Base-by-base conservation (phyloP, 352 stramenopile species). In the Pythium folliculosum region DNA sequence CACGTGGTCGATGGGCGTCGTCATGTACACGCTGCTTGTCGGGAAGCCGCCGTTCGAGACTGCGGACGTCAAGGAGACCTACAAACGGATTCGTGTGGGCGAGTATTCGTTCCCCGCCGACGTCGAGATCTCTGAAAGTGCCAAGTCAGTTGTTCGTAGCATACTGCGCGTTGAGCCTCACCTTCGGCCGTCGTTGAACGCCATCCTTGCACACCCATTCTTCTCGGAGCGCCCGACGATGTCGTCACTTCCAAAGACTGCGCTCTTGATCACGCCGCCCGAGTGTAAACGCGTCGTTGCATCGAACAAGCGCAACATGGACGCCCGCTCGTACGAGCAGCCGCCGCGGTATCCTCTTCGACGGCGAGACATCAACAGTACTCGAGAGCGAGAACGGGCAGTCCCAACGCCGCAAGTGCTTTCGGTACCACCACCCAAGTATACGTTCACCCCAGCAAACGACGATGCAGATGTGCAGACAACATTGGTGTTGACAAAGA, bases 21-120 rank as follows among this genome's bases (percentile, higher is more conserved):
- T 99, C 70, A 93, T 99, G 73, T 99, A 98, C 79, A 99, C 97
- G 7, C 78, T 98, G 59, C 79, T 99, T 2, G 92, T 99, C 6
- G 97, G 97, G 7, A 96, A 96, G n/a, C 97, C 97, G 19, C 97
- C 97, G 0, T 99, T 99, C 63, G 96, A 99, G 77, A 97, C 94
- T 7, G 93, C 95, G 43, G 96, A 99, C 70, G 96, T 99, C 17
- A 99, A 99, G 66, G 88, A 96, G 48, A 99, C 97, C 0, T 99
- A 99, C 79, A 97, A 98, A 40, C 89, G 96, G 48, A 99, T 99
- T 60, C 81, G 98, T 32, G 87, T 87, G 8, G 99, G 99, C 71
- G 82, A 98, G 54, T 99, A 99, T 73, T 84, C 84, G 21, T 99
- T 99, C 60, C 97, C 97, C 0, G 78, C 88, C 8, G 70, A 94